Evolutionary conservation across 1,139 yeast genomes (phyloP).

Genomic region (Candida glucosophila): DNA sequence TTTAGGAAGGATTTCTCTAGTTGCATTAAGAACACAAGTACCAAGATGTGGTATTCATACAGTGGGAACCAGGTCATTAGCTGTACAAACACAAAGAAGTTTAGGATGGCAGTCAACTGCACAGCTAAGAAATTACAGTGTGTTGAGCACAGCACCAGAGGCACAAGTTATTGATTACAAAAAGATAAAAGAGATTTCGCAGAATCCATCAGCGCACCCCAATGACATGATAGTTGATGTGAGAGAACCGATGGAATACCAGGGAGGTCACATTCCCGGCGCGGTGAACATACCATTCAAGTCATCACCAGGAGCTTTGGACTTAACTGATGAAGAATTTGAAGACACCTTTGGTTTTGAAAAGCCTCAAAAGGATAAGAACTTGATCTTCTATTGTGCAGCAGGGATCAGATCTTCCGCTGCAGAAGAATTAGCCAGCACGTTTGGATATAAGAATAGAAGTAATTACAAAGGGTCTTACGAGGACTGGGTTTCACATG

Average conservation of each 20-base stretch:
- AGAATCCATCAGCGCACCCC: constrained; percentile 26
- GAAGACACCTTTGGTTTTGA: constrained; percentile 70
- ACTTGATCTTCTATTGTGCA: constrained; percentile 82
- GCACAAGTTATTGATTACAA: constrained; percentile 51
- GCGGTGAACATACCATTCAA: constrained; percentile 86
- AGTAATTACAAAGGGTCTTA: constrained; percentile 79
- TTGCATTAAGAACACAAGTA: no score
- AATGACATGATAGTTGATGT: constrained; percentile 68
- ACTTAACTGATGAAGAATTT: constrained; percentile 70
- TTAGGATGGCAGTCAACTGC: no score
- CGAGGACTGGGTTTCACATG: constrained; percentile 71
- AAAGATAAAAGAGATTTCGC: constrained; percentile 43
- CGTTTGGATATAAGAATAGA: constrained; percentile 76
- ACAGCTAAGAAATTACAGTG: constrained; percentile 19
- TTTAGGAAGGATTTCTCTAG: no score
- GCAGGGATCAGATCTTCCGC: constrained; percentile 90
- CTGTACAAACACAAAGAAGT: no score
- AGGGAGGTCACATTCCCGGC: constrained; percentile 66
- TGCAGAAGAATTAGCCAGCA: constrained; percentile 85
- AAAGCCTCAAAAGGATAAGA: constrained; percentile 69
- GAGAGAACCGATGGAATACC: constrained; percentile 80
- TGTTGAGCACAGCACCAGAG: constrained; percentile 23
- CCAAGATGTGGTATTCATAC: no score
- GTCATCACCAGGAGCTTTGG: constrained; percentile 90
- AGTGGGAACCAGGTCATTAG: no score